Base-by-base conservation (phyloP, 139 green algal species). In the Parachlorella kessleri region DNA sequence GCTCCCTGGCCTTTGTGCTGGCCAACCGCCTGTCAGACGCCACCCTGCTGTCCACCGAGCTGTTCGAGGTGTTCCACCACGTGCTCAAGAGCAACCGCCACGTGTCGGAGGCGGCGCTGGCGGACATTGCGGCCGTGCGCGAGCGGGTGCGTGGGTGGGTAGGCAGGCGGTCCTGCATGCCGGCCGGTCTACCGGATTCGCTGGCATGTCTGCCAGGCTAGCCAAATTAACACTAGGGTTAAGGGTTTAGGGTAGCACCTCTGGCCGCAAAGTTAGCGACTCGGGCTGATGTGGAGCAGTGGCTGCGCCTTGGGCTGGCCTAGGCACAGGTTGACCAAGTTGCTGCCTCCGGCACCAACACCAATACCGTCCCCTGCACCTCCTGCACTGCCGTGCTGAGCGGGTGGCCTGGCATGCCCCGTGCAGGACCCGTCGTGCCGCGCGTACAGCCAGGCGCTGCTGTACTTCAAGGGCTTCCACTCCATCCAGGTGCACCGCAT, bases 401-500 rank as follows among this genome's bases (percentile, higher is more conserved):
- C 66, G 26, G 6, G 8, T 8, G 14, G 14, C 53, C 21, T 8
- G 33, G 35, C 66, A 41, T 54, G 26, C 69, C 39, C 63, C n/a
- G 33, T 24, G 41, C 86, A 90, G 69, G 93, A 97, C 79, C 93
- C 93, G 1, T 85, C 92, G 0, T 97, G 89, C 84, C 70, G 67
- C 26, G 85, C 76, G 2, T 91, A 94, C 76, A 84, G 73, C 39
- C 81, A 90, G 38, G 94, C 90, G 0, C 79, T 98, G 68, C 89
- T 98, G 18, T 98, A 97, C 90, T 98, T 93, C 87, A 99, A 99
- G 85, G 96, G 96, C 54, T 99, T 93, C 80, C 96, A 99, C 65
- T 93, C 95, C 1, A 79, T 99, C 2, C 93, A 99, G 88, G 75
- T 75, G 75, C 10, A 99, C 70, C 89, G 96, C 55, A 94, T 99